These are phyloP conservation scores for Tuber umbilicatum DNA, from an alignment of 495 filamentous ascomycete species.

Conservation along the genomic window DNA sequence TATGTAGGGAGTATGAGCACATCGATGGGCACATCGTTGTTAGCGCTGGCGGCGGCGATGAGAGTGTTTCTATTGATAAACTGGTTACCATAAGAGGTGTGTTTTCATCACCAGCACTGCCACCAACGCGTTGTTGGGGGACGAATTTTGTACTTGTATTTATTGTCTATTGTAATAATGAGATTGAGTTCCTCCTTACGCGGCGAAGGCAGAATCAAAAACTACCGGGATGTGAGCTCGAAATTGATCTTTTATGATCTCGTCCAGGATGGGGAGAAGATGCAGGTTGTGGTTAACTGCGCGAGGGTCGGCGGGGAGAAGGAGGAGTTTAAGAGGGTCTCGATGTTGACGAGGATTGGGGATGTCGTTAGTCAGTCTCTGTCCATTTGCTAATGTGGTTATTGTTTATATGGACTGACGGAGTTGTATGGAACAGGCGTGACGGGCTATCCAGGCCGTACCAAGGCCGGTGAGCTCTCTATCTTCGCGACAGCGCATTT, in stretches of 20 bases:
- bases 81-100: slow-evolving; percentile 40
- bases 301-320: slow-evolving; percentile 48
- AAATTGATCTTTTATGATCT: slow-evolving; percentile 83
- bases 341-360: slow-evolving; percentile 57
- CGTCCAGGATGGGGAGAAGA: slow-evolving; percentile 57
- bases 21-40: slow-evolving; percentile 18
- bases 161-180: slow-evolving; percentile 35
- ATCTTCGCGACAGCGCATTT: slow-evolving; percentile 62
- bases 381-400: slow-evolving; percentile 11
- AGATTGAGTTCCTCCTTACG: slow-evolving; percentile 32
- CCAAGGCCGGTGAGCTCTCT: slow-evolving; percentile 68
- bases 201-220: slow-evolving; percentile 55
- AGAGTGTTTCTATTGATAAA: slow-evolving; percentile 18
- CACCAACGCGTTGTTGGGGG: neutral
- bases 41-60: slow-evolving; percentile 15
- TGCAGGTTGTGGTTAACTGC: slow-evolving; percentile 70
- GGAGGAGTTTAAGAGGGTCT: slow-evolving; percentile 55
- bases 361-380: slow-evolving; percentile 67
- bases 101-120: slow-evolving; percentile 8
- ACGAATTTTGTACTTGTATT: slow-evolving; percentile 7
- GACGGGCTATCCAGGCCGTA: slow-evolving; percentile 65
- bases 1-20: slow-evolving; percentile 18
- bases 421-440: slow-evolving; percentile 48
- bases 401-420: slow-evolving; percentile 25
- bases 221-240: slow-evolving; percentile 44